phyloP scores from a whole-genome alignment of 192 early-diverging fungal species.

The Gonapodya prolifera region DNA sequence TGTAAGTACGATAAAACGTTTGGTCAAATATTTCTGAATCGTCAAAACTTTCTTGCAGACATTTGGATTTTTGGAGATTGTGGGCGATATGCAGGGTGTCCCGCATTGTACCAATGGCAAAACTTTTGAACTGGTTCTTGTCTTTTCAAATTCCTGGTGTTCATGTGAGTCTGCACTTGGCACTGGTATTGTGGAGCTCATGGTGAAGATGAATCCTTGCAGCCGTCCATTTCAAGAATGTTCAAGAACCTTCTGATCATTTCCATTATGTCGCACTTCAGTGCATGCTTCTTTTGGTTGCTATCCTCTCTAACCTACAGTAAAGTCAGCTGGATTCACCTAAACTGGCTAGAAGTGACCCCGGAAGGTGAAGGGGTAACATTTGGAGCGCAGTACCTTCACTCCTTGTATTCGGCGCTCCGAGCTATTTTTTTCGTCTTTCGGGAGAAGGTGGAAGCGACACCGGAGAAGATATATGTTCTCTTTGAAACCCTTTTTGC shows the following conservation, averaged over 20 bases:
- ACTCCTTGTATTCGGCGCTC: conserved; percentile 1
- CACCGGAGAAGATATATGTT: conserved; percentile 3
- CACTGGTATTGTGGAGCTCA: no score
- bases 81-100: conserved; percentile 4
- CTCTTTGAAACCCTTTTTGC: neutral
- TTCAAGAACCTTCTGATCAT: conserved; percentile 11
- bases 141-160: neutral
- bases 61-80: neutral
- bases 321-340: conserved; percentile 7
- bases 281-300: conserved; percentile 15
- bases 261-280: neutral
- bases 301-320: neutral
- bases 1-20: neutral
- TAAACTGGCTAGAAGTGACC: neutral
- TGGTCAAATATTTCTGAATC: no score
- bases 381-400: conserved; percentile 10
- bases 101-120: conserved; percentile 10
- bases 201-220: neutral
- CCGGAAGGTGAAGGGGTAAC: neutral
- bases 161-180: neutral
- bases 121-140: neutral
- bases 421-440: neutral
- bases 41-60: neutral
- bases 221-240: conserved; percentile 6
- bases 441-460: conserved; percentile 7